These are phyloP conservation scores for Ophiocordyceps camponoti-leonardi DNA, from an alignment of 2,329 filamentous ascomycete genomes.

Conservation along the genomic window DNA sequence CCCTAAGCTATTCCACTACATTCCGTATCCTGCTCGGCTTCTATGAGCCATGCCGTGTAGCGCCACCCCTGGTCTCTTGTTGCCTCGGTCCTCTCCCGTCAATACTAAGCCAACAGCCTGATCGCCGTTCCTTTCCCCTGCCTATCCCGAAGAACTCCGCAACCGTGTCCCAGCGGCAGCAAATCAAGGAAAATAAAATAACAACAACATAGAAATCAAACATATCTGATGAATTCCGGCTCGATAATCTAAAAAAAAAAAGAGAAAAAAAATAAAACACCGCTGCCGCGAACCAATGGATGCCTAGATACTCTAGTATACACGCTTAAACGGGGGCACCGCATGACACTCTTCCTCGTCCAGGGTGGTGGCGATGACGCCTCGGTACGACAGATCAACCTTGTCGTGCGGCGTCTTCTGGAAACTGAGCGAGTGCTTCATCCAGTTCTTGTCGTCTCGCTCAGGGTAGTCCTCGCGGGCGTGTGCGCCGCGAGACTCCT, in stretches of 20 bases:
- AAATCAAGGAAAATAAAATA: no score
- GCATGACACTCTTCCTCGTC: conserved; percentile 94
- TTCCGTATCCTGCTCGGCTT: no score
- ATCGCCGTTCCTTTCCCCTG: neutral
- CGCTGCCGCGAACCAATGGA: neutral
- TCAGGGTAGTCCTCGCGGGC: conserved; percentile 94
- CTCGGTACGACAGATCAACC: conserved; percentile 73
- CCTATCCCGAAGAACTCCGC: neutral
- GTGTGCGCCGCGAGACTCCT: conserved; percentile 94
- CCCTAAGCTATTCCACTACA: no score
- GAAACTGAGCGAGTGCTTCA: conserved; percentile 97
- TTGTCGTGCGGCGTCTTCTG: conserved; percentile 84
- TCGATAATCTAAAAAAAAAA: neutral
- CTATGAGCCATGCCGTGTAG: no score
- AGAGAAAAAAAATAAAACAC: neutral
- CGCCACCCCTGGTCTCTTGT: neutral
- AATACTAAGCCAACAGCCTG: neutral
- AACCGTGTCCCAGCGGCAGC: neutral
- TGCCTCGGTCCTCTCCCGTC: neutral
- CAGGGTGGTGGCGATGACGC: conserved; percentile 65
- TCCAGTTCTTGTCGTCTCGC: conserved; percentile 90
- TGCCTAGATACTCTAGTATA: conserved; percentile 41
- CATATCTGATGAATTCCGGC: no score
- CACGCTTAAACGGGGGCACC: conserved; percentile 91
- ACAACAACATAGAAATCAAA: no score